Conservation (phyloP, 1,139 yeast genomes). For the Saccharomyces uvarum region DNA sequence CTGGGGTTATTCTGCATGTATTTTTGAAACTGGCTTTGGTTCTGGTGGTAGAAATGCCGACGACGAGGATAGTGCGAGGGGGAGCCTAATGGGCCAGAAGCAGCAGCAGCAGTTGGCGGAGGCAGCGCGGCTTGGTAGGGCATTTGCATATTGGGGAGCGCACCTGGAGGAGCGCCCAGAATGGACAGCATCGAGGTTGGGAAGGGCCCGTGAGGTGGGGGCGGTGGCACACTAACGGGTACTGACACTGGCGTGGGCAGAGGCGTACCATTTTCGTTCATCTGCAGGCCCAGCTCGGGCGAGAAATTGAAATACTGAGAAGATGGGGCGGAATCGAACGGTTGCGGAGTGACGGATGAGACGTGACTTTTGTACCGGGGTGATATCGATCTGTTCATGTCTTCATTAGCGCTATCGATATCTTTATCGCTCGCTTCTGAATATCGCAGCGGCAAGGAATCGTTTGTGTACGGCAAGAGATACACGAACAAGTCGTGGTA, state of each 20-base stretch:
- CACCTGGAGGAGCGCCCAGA: background rate
- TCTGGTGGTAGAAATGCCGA: background rate
- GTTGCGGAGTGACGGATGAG: background rate
- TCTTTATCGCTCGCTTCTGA: background rate
- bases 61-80: slow-evolving; percentile 1
- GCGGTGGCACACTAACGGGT: background rate
- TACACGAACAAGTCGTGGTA: slow-evolving; percentile 26
- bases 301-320: background rate
- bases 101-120: background rate
- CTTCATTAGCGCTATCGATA: background rate
- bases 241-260: background rate
- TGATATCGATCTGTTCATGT: background rate
- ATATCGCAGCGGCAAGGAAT: background rate
- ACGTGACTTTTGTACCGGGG: background rate
- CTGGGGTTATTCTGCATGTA: background rate
- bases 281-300: background rate
- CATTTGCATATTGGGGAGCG: background rate
- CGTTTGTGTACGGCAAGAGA: slow-evolving; percentile 10
- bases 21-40: background rate
- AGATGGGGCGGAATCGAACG: background rate
- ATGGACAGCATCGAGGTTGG: background rate
- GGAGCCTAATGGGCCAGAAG: background rate
- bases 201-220: background rate
- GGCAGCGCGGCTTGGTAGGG: background rate
- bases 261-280: background rate